Base-by-base conservation (phyloP, 305 asterid species). In the Lippia alba region DNA sequence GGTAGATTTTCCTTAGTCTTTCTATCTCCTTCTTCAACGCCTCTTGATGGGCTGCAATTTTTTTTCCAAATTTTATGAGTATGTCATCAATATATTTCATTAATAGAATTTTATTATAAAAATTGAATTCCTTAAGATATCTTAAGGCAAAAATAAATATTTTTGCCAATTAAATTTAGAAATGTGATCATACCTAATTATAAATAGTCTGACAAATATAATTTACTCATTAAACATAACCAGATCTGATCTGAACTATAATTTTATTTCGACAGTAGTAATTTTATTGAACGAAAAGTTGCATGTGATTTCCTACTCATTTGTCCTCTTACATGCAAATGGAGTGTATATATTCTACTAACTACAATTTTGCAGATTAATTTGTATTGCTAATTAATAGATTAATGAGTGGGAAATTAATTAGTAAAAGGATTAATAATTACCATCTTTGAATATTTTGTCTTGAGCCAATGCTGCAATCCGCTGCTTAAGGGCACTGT, bases 401-500 rank as follows among this genome's bases (percentile, higher is more conserved):
- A 44, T 44, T 44, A 44, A 44, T 44, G 49, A 10, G 12, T 44
- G 36, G 33, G 12, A 30, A 12, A 16, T 60, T 14, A 60, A 32
- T 34, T 33, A 9, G 2, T 34, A 1, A n/a, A 44, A 44, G 8
- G 8, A 3, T 1, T 7, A 6, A 6, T 20, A 41, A 41, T 73
- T 79, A 91, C 97, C 98, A 78, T 93, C 97, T 82, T 93, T 93
- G 82, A 93, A 93, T 19, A 93, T 85, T 74, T 87, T 91, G 81
- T 93, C 98, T 75, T 93, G 98, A 69, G 98, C 97, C 77, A 93
- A 80, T 11, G 98, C 98, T 10, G 98, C 98, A 5, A 93, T 89
- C 66, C 97, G 71, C 79, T 94, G 98, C 77, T 90, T 94, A 68
- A 94, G 89, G 53, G 88, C 90, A 60, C 97, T 85, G 39, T 94